Evolutionary conservation across 129 eudicot genomes (phyloP).

Genomic region (Mikania micrantha): DNA sequence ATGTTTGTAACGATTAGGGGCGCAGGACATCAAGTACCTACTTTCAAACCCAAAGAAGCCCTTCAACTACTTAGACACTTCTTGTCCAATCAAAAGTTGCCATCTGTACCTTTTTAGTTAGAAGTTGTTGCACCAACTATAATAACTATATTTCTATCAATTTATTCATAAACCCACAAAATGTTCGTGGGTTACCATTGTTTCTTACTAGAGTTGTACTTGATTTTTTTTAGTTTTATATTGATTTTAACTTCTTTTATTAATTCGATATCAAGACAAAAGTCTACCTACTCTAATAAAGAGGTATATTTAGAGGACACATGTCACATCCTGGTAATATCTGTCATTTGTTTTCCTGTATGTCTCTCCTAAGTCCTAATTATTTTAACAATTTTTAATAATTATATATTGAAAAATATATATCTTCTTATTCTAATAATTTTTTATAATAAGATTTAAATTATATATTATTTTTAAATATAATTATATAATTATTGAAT

Average conservation of each 20-base stretch:
- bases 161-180: slow-evolving; percentile 13
- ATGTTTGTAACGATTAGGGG: slow-evolving; percentile 77
- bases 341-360: no score
- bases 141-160: neutral
- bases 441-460: no score
- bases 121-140: neutral
- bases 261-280: no score
- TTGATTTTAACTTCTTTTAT: neutral
- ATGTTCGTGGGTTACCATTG: slow-evolving; percentile 4
- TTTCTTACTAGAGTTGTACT: neutral
- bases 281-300: no score
- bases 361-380: no score
- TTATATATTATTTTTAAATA: no score
- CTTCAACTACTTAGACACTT: slow-evolving; percentile 62
- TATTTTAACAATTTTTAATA: no score
- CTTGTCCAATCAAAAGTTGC: slow-evolving; percentile 46
- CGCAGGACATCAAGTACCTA: slow-evolving; percentile 95
- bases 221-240: neutral
- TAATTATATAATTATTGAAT: no score
- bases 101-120: slow-evolving; percentile 43
- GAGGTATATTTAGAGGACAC: no score
- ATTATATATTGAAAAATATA: no score
- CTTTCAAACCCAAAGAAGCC: slow-evolving; percentile 67
- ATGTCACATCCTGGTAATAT: no score
- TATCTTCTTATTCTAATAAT: no score